Evolutionary conservation across 2,329 filamentous ascomycete species (phyloP), one percentile per base, ranked within the genome.

Genomic region (Daldinia eschscholtzii): DNA sequence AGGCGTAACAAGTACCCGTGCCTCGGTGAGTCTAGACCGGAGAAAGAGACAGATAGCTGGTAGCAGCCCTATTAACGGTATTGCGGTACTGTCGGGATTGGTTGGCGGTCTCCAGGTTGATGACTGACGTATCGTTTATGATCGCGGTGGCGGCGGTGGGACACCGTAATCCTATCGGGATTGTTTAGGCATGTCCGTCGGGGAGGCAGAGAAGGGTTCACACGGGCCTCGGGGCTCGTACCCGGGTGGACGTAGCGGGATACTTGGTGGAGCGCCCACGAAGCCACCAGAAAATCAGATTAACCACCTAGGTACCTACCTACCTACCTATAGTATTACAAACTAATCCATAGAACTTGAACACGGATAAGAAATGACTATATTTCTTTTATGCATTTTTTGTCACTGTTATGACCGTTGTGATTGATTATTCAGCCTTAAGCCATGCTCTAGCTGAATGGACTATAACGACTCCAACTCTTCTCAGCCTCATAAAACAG

Each of bases 241-340:
- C 20, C 71, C 73, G 12, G 68, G 57, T 57, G 67, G 71, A 6
- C 71, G 68, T 6, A 65, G 71, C 10, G 70, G 70, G 26, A 74
- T 72, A 10, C 70, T 71, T n/a, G 73, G 70, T 48, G 67, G 65
- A 23, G 62, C 41, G 56, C 50, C 64, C 70, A 70, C 70, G 20
- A 18, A 6, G 20, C 44, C 28, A 20, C 6, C 26, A 52, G 15
- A 26, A 52, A 30, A 33, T 13, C 23, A 28, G 44, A 28, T 28
- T 23, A 23, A 23, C 20, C n/a, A n/a, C n/a, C n/a, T n/a, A n/a
- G n/a, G n/a, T n/a, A n/a, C n/a, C n/a, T n/a, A n/a, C n/a, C n/a
- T n/a, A n/a, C n/a, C n/a, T n/a, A n/a, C n/a, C n/a, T 15, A 18
- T 42, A 57, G 26, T 42, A 30, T 46, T 10, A 42, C 39, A 57